Evolutionary conservation across 768 basidiomycete species (phyloP), one percentile per base, ranked within the genome.

Genomic region (Steccherinum ochraceum): DNA sequence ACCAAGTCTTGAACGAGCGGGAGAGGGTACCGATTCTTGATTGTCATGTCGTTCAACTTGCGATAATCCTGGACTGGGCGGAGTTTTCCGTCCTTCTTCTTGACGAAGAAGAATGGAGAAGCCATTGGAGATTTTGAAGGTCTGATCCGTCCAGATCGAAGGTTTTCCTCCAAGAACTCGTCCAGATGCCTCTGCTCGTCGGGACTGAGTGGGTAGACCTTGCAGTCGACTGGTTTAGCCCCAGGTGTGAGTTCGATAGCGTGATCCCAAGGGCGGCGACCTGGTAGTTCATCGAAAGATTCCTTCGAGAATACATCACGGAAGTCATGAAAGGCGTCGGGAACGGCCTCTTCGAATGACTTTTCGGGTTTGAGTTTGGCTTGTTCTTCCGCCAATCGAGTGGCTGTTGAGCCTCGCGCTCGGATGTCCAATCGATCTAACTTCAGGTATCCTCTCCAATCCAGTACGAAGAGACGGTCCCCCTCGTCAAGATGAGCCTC

Each of bases 61-160:
- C 60, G 46, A 44, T 72, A 72, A 44, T 73, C 71, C 27, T 69
- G 61, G 3, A 68, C 59, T 0, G 60, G 60, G 1, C 60, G 49
- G 1, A 71, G 52, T 0, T 45, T 45, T 1, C 68, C 64, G 50
- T 69, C 70, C 52, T 72, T 68, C 58, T 72, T 72, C 19, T 63
- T 62, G 5, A 70, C 52, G 25, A 72, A 69, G 53, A 65, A 61
- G 40, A 65, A 55, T 0, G 64, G 56, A 0, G 58, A 56, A 4
- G 65, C 53, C 3, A 60, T 52, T 0, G 52, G 52, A 20, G 48
- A 53, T 27, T 54, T 54, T 18, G 49, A 51, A 10, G 57, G 58
- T 0, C 47, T 13, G 4, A 67, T 65, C 1, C 40, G 30, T 18
- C 49, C 53, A 11, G 39, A 59, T 0, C 4, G 20, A 0, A 64